Base-by-base conservation (phyloP, 208 protist genomes). In the Histomonas meleagridis region DNA sequence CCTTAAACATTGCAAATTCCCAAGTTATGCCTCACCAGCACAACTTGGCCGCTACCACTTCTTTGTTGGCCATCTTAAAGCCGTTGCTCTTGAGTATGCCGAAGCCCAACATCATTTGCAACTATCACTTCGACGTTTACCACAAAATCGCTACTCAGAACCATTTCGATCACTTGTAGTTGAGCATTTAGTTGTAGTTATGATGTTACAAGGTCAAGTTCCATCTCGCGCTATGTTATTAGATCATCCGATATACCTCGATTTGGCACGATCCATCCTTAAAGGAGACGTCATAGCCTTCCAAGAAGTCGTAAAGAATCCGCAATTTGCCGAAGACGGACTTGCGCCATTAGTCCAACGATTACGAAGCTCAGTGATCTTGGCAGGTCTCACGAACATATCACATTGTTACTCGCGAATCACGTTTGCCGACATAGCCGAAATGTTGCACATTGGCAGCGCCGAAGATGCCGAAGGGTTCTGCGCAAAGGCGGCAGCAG, bases 391-490 rank as follows among this genome's bases (percentile, higher is more conserved):
- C 38, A 86, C 76, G 55, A 86, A 55, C 46, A 86, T 86, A 18
- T 4, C n/a, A 9, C 76, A 86, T n/a, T 86, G 76, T 46, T 86
- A 86, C 35, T 32, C 14, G 0, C 23, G 76, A 55, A 86, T 86
- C 43, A 86, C 10, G 16, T 86, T 86, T 35, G 46, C 23, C 38
- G 46, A 86, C 55, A 86, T 86, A 18, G 76, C 76, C 0, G 46
- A 86, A 55, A 26, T 55, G 14, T 46, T 86, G 10, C 76, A 86
- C 7, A 86, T 86, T n/a, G 76, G 46, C 38, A 86, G 76, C 38
- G 76, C 76, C 38, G 76, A 86, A 55, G 76, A 86, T 55, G 76
- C 76, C 38, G 76, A 86, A 86, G 76, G 76, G 32, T 86, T 86
- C 38, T 86, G 76, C 76, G 76, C 76, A 2, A 86, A 86, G 32